Evolutionary conservation across 495 filamentous ascomycete species (phyloP), one percentile per base, ranked within the genome.

Genomic region (Podospora australis): DNA sequence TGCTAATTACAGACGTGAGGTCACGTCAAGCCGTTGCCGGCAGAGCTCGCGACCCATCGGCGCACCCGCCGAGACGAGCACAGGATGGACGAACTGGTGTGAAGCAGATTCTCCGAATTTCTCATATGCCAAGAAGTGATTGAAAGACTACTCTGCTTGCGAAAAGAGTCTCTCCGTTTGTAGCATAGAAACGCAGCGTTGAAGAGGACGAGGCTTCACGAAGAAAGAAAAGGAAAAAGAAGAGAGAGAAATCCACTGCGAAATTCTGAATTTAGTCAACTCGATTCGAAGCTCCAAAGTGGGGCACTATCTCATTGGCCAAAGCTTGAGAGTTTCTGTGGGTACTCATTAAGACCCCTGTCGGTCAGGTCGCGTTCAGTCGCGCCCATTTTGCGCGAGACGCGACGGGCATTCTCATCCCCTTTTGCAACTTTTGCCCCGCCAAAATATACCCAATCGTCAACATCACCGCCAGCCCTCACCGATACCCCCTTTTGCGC

Each of bases 111-210:
- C 91, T 95, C 90, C 90, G 90, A 96, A 95, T 96, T 96, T 95
- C 91, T 94, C 91, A 96, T 91, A 92, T 95, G 91, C 90, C 63
- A 60, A 51, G 32, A 50, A 54, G 55, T 28, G 40, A 49, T 22
- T 46, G 66, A 67, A 66, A 69, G 58, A n/a, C n/a, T 62, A 46
- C 59, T 36, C n/a, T 3, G n/a, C n/a, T n/a, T n/a, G 32, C 19
- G 57, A 61, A 60, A 59, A 53, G 50, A n/a, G 55, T 59, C 51
- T 70, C 77, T 86, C 82, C 79, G 86, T 95, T 74, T 90, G 91
- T 90, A 80, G 89, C 91, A 95, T 92, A 94, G 90, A 96, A 95
- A 92, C 88, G 89, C 88, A 87, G 90, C 89, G 79, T 88, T 95
- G 88, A 81, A 78, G 82, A 85, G 87, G 90, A 84, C 80, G 88